Evolutionary conservation across 371 early-diverging fungal species (phyloP).

Genomic region (Thermomucor indicae-seudaticae): DNA sequence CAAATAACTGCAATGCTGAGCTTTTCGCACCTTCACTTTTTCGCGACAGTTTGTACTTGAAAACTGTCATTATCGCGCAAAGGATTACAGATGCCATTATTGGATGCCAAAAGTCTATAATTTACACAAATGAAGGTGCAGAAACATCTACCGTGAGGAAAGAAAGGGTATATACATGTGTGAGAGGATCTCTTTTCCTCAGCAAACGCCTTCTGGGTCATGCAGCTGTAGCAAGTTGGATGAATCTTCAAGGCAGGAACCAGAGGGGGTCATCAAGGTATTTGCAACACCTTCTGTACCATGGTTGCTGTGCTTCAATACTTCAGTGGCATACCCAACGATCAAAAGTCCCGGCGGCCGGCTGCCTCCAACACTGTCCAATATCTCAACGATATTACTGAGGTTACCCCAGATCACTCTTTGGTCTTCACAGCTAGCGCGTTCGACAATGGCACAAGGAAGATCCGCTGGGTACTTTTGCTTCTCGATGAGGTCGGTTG

Average conservation of each 20-base stretch:
- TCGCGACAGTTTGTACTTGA: too few relatives aligned
- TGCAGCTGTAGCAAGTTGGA: constrained; percentile 29
- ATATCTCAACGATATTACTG: constrained; percentile 50
- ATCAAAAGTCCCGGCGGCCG: constrained; percentile 76
- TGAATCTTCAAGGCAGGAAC: background rate
- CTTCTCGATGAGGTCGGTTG: constrained; percentile 46
- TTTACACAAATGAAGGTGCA: too few relatives aligned
- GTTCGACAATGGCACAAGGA: constrained; percentile 74
- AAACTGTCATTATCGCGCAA: too few relatives aligned
- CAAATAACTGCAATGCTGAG: too few relatives aligned
- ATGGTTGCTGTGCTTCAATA: constrained; percentile 32
- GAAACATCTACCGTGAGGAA: too few relatives aligned
- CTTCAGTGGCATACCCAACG: constrained; percentile 57
- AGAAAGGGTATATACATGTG: too few relatives aligned
- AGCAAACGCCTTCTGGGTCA: constrained; percentile 43
- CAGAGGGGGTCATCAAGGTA: constrained; percentile 15
- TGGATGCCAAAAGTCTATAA: too few relatives aligned
- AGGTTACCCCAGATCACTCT: constrained; percentile 60
- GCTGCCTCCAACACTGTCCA: constrained; percentile 65
- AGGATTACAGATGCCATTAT: too few relatives aligned
- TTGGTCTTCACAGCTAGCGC: constrained; percentile 72
- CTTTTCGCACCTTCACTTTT: too few relatives aligned
- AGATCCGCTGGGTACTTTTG: constrained; percentile 59
- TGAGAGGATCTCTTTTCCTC: too few relatives aligned
- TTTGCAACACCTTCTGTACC: constrained; percentile 30